Base-by-base conservation (phyloP, 1,284 basidiomycete species). In the Leccinum pachyderme region DNA sequence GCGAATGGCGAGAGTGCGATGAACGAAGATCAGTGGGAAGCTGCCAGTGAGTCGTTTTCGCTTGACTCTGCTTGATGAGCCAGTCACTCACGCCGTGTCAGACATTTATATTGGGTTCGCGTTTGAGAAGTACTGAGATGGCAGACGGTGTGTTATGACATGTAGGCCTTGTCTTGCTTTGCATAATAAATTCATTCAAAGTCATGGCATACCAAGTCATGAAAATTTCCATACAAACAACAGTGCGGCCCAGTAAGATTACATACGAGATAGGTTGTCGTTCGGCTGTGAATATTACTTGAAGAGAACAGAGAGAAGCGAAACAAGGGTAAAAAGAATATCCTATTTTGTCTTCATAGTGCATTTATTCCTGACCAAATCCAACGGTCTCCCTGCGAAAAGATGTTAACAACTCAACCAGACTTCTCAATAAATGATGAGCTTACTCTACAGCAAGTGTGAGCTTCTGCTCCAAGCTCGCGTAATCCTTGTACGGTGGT, bases 11-110 rank as follows among this genome's bases (percentile, higher is more conserved):
- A 89, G 72, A 93, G 90, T 62, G 77, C 91, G 52, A 95, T 98
- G 91, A 85, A 93, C 61, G 87, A 89, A 61, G 88, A 93, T 63
- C 94, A 98, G 72, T 96, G 95, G 92, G 93, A 96, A 66, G 95
- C 95, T 59, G 92, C 93, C 15, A 96, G 95, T 97, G 72, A 74
- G 94, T 84, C 24, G 2, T 35, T 55, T 49, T 7, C 5, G 35
- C 22, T 13, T 3, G 25, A 27, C 4, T 24, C 8, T 3, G 0
- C 4, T 22, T 3, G 49, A 43, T 32, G 47, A 29, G 44, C 54
- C 56, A 48, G 37, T 54, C 25, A 3, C 33, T 66, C 2, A 56
- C 32, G 31, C 18, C 15, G 24, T 51, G 13, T 37, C 63, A 93
- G 92, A 92, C 67, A 81, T 94, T 51, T 94, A 94, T 65, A 81